Percentiles rank a stretch among this genome's conserved stretches.
Evolutionary conservation across 495 filamentous ascomycete genomes (phyloP).

Genomic region (Coniosporium apollinis): DNA sequence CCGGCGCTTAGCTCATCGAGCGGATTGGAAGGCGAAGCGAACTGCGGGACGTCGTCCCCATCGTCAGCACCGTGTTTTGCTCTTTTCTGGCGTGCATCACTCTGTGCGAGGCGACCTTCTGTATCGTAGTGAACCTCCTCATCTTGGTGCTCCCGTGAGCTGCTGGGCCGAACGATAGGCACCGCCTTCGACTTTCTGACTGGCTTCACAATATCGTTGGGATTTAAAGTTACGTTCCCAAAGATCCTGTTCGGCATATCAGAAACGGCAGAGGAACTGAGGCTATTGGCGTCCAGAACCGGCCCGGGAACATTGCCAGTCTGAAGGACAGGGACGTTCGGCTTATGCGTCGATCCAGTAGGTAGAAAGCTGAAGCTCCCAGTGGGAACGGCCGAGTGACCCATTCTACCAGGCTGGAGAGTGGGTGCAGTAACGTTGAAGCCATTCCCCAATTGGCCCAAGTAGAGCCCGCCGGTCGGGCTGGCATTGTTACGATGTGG

Average conservation of each 20-base stretch:
- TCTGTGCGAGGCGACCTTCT: constrained; percentile 35
- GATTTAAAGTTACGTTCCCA: not conserved
- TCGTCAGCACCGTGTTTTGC: constrained; percentile 40
- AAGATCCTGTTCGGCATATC: not conserved
- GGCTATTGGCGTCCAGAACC: not conserved
- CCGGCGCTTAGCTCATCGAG: too few relatives aligned
- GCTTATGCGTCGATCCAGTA: not conserved
- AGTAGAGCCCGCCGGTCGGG: not conserved
- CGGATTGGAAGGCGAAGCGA: too few relatives aligned
- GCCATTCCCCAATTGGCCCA: constrained; percentile 8
- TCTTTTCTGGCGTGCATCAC: constrained; percentile 52
- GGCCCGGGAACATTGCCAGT: not conserved
- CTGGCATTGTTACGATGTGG: too few relatives aligned
- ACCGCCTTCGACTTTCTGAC: constrained; percentile 62
- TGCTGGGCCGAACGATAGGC: constrained; percentile 58
- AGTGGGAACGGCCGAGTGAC: not conserved
- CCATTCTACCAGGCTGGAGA: constrained; percentile 40
- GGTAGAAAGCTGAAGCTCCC: not conserved
- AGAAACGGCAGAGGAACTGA: not conserved
- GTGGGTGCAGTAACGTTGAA: constrained; percentile 54
- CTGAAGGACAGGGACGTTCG: not conserved
- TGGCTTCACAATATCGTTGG: constrained; percentile 39
- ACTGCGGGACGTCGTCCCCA: constrained; percentile 50
- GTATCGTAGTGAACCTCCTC: constrained; percentile 27
- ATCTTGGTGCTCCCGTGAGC: constrained; percentile 14